A percentile compares a stretch with the other conserved stretches of the same genome.
Conservation (phyloP, 164 flowering plant genomes). For the Nelumbo lutea region DNA sequence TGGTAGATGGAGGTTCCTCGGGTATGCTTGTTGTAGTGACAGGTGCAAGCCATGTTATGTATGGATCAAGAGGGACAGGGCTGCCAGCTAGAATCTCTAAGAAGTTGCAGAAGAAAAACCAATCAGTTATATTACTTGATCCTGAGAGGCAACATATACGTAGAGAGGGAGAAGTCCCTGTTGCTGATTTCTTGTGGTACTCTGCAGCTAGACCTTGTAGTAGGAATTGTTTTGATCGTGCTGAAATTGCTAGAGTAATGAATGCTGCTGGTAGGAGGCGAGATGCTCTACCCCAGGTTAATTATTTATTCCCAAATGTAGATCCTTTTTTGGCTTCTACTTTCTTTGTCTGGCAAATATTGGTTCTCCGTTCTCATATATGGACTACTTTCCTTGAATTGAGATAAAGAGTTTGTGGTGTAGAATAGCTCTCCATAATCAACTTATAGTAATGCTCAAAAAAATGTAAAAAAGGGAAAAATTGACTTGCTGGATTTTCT, state of each 20-base stretch:
- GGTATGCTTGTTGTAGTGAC: constrained; percentile 86
- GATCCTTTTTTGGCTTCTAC: neutral
- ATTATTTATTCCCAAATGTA: constrained; percentile 9
- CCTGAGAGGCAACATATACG: constrained; percentile 88
- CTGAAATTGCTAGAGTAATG: constrained; percentile 97
- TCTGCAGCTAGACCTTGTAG: constrained; percentile 95
- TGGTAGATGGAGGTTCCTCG: constrained; percentile 51
- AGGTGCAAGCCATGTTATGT: constrained; percentile 85
- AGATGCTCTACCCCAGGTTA: constrained; percentile 93
- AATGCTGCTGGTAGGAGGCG: constrained; percentile 93
- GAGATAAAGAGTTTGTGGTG: too few species aligned
- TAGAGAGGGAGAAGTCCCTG: constrained; percentile 90
- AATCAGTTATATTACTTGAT: constrained; percentile 79
- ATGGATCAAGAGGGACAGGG: constrained; percentile 90
- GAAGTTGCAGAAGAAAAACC: constrained; percentile 84
- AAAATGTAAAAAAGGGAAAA: too few species aligned
- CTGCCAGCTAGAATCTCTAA: constrained; percentile 90
- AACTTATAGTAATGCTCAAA: too few species aligned
- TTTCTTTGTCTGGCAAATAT: neutral
- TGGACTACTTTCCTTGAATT: neutral
- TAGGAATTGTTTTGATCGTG: constrained; percentile 94
- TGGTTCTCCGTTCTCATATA: neutral
- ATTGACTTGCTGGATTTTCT: too few species aligned
- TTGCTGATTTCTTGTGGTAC: constrained; percentile 97
- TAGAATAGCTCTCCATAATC: too few species aligned